phyloP scores from a whole-genome alignment of 1,284 basidiomycete species.

The Ustilago xerochloae region DNA sequence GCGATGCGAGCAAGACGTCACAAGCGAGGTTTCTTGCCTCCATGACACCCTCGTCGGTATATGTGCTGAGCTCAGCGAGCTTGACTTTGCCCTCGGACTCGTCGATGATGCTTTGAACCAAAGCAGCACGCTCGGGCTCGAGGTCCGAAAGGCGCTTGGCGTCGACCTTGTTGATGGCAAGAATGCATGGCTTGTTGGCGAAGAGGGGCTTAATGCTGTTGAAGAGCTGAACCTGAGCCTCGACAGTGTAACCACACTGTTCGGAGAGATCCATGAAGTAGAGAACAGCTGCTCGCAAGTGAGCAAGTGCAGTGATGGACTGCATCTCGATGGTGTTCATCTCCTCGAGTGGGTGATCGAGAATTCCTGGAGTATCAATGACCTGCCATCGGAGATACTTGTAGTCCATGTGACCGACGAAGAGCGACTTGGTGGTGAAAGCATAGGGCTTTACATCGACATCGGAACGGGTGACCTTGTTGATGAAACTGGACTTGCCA shows the following conservation, averaged over 20 bases:
- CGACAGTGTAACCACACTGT: slow-evolving; percentile 67
- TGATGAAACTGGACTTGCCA: slow-evolving; percentile 68
- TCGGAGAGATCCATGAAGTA: slow-evolving; percentile 69
- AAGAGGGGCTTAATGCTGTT: slow-evolving; percentile 68
- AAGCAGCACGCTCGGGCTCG: slow-evolving; percentile 56
- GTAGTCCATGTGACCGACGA: slow-evolving; percentile 69
- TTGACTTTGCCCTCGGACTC: slow-evolving; percentile 62
- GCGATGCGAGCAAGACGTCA: slow-evolving; percentile 63
- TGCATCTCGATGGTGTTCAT: slow-evolving; percentile 69
- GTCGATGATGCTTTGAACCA: slow-evolving; percentile 60
- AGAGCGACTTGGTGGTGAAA: slow-evolving; percentile 68
- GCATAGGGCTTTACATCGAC: slow-evolving; percentile 68
- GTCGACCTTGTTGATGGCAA: slow-evolving; percentile 67
- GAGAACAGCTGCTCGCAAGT: slow-evolving; percentile 65
- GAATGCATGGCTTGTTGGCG: slow-evolving; percentile 66
- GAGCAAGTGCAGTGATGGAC: slow-evolving; percentile 67
- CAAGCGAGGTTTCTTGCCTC: slow-evolving; percentile 64
- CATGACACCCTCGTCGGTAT: slow-evolving; percentile 68
- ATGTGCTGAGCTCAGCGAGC: slow-evolving; percentile 65
- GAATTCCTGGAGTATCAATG: slow-evolving; percentile 67
- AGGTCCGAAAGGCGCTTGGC: slow-evolving; percentile 60
- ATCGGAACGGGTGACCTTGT: slow-evolving; percentile 67
- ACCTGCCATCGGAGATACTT: slow-evolving; percentile 68
- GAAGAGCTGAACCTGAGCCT: slow-evolving; percentile 67
- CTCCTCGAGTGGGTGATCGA: slow-evolving; percentile 68